phyloP scores from a whole-genome alignment of 108 stramenopile species.

The Nannochloropsis salina region DNA sequence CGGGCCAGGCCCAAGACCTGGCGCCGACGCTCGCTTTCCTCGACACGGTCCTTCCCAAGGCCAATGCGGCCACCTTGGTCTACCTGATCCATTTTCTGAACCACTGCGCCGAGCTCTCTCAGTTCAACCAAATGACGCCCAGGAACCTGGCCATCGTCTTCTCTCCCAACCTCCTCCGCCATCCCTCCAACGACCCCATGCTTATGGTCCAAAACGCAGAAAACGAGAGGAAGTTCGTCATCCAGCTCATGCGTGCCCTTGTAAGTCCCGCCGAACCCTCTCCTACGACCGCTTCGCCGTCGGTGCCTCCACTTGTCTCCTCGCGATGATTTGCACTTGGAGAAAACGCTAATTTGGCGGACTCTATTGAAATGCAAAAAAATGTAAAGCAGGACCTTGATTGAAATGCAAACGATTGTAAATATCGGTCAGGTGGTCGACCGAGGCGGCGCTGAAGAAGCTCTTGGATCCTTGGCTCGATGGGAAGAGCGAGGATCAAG shows the following conservation, averaged over 20 bases:
- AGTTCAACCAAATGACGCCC: neutral
- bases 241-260: neutral
- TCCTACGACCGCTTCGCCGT: no score
- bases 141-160: neutral
- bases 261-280: neutral
- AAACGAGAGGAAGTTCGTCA: slow-evolving; percentile 11
- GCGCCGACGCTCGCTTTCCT: neutral
- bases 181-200: neutral
- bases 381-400: no score
- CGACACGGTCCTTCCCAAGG: neutral
- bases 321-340: neutral
- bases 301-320: neutral
- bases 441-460: no score
- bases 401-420: no score
- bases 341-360: no score
- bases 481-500: no score
- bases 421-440: no score
- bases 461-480: no score
- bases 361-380: no score
- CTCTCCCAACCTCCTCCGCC: neutral
- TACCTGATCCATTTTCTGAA: slow-evolving; percentile 10
- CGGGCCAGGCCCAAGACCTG: neutral
- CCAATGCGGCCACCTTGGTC: neutral
- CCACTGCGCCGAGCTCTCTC: slow-evolving; percentile 4
- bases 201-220: slow-evolving; percentile 1